Evolutionary conservation across 1,284 basidiomycete genomes (phyloP), one percentile per base, ranked within the genome.

Genomic region (Meira miltonrushii): DNA sequence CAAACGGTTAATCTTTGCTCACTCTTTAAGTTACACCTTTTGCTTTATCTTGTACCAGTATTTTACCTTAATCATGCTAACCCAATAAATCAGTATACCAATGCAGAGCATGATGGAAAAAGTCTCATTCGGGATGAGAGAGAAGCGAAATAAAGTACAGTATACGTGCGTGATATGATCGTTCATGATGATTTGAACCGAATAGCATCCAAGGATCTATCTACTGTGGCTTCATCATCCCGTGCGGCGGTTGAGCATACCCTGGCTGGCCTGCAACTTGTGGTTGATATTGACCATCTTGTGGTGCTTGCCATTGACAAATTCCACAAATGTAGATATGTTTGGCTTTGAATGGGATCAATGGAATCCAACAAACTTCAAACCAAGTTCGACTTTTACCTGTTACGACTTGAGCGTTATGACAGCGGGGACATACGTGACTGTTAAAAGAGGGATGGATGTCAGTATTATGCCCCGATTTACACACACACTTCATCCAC

Each of bases 341-440:
- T 39, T 56, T 56, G 2, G 23, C 28, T n/a, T 46, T 46, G 46
- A 56, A 46, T n/a, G 55, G 55, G n/a, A 59, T 59, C 54, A 77
- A 48, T 3, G 75, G 75, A 28, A 77, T 64, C 69, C 72, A 77
- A 62, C 75, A 77, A 17, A 77, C 59, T 57, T 75, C 74, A 51
- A 77, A 76, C 72, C 74, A 73, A 7, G 59, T 71, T 9, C 68
- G 61, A n/a, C 65, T 60, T 59, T 75, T 75, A 6, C 69, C 72
- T 33, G 67, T 65, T 3, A 75, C 73, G 1, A 74, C 72, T 47
- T 74, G 71, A 12, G 71, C 74, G 55, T 77, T 77, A 60, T 77
- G 59, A 60, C 75, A 77, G 9, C 74, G 62, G 0, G 75, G 75
- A 55, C 75, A 77, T 43, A 77, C 59, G 59, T 75, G 68, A 48